Evolutionary conservation across 2,329 filamentous ascomycete species (phyloP).

Genomic region (Sclerotinia glacialis): DNA sequence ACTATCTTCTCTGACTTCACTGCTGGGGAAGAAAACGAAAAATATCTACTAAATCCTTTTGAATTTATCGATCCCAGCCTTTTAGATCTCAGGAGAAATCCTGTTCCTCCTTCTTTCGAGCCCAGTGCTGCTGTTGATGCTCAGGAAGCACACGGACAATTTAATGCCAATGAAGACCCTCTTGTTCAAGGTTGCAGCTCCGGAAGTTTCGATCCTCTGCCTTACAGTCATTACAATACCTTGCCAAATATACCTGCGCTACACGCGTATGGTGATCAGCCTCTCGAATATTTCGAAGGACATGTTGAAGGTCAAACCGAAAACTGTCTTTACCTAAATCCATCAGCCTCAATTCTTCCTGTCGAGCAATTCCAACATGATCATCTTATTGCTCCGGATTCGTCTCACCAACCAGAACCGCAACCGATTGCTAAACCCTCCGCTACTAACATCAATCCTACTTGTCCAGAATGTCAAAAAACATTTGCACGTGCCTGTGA

Average conservation of each 20-base stretch:
- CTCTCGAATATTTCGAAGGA: background rate
- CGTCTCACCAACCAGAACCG: background rate
- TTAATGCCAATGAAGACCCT: constrained; percentile 8
- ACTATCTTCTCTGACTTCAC: constrained; percentile 9
- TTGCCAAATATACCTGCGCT: background rate
- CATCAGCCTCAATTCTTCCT: background rate
- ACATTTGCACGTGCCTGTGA: background rate
- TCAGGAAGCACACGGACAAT: background rate
- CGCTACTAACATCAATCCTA: background rate
- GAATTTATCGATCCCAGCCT: constrained; percentile 19
- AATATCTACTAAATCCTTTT: background rate
- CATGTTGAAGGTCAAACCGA: background rate
- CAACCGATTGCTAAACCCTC: background rate
- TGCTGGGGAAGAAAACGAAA: constrained; percentile 11
- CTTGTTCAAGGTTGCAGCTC: background rate
- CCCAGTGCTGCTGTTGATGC: constrained; percentile 1
- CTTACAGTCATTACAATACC: constrained; percentile 3
- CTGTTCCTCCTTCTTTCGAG: background rate
- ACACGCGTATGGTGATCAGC: background rate
- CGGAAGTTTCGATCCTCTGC: constrained; percentile 5
- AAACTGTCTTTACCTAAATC: background rate
- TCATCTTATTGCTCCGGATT: background rate
- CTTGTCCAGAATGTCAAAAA: background rate
- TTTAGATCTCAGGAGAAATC: constrained; percentile 16
- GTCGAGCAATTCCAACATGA: background rate